A percentile compares a stretch with the other conserved stretches of the same genome.
Evolutionary conservation across 2,329 filamentous ascomycete species (phyloP).

Genomic region (Aspergillus niger): DNA sequence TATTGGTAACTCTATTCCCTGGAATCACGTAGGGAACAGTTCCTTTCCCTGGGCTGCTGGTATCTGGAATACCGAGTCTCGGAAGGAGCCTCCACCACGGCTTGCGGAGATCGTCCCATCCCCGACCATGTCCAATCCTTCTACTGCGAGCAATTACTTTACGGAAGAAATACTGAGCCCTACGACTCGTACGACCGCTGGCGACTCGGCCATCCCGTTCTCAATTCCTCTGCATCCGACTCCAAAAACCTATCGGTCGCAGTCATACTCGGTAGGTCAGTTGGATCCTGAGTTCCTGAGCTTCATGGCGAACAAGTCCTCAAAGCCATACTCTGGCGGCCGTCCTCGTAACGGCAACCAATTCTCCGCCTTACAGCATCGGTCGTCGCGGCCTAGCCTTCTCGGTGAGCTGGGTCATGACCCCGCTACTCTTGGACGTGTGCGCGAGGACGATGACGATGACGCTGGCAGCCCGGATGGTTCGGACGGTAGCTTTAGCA

Average conservation of each 20-base stretch:
- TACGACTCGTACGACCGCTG: slow-evolving; percentile 46
- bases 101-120: slow-evolving; percentile 74
- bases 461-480: slow-evolving; percentile 43
- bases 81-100: slow-evolving; percentile 74
- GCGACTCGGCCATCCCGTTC: slow-evolving; percentile 71
- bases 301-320: slow-evolving; percentile 36
- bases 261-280: slow-evolving; percentile 95
- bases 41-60: slow-evolving; percentile 72
- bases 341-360: slow-evolving; percentile 47
- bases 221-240: slow-evolving; percentile 86
- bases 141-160: slow-evolving; percentile 53
- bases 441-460: slow-evolving; percentile 54
- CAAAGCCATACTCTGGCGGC: slow-evolving; percentile 30
- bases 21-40: slow-evolving; percentile 48
- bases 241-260: slow-evolving; percentile 89
- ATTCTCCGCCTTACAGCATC: slow-evolving; percentile 73
- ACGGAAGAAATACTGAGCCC: slow-evolving; percentile 57
- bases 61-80: slow-evolving; percentile 76
- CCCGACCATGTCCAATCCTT: slow-evolving; percentile 64
- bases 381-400: slow-evolving; percentile 65
- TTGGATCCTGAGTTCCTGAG: slow-evolving; percentile 66
- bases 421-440: slow-evolving; percentile 47
- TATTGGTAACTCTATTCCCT: slow-evolving; percentile 44
- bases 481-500: slow-evolving; percentile 41
- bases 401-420: slow-evolving; percentile 51